Percentiles rank a stretch among this genome's conserved stretches.
Evolutionary conservation across 1,284 basidiomycete species (phyloP).

Genomic region (Fomitopsis palustris): DNA sequence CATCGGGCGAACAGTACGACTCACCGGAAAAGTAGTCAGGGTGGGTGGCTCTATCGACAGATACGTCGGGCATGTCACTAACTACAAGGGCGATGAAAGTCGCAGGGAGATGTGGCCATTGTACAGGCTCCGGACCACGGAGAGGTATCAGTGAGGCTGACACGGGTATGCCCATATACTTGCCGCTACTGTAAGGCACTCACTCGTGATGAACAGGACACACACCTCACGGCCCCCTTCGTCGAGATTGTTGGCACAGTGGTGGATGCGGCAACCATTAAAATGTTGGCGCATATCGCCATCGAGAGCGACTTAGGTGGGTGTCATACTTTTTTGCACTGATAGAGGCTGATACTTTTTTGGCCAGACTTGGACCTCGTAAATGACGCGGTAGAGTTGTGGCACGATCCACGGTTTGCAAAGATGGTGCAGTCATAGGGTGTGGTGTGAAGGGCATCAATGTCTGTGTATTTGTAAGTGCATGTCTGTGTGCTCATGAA

Average conservation of each 20-base stretch:
- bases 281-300: slow-evolving; percentile 57
- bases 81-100: background rate
- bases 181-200: background rate
- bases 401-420: slow-evolving; percentile 57
- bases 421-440: slow-evolving; percentile 11
- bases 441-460: background rate
- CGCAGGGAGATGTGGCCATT: slow-evolving; percentile 47
- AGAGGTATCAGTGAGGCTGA: slow-evolving; percentile 50
- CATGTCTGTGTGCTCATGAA: background rate
- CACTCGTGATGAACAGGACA: slow-evolving; percentile 34
- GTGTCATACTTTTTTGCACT: slow-evolving; percentile 6
- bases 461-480: background rate
- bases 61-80: background rate
- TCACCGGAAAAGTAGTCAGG: slow-evolving; percentile 68
- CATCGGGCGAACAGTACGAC: slow-evolving; percentile 59
- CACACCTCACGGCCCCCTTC: slow-evolving; percentile 49
- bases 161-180: slow-evolving; percentile 6
- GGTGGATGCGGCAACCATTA: slow-evolving; percentile 55
- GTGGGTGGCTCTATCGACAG: slow-evolving; percentile 29
- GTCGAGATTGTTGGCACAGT: slow-evolving; percentile 79
- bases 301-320: slow-evolving; percentile 70
- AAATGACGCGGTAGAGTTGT: slow-evolving; percentile 62
- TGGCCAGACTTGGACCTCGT: slow-evolving; percentile 60
- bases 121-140: slow-evolving; percentile 74
- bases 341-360: background rate